Conservation (phyloP, 1,284 basidiomycete genomes). For the Lignosus rhinocerotis region DNA sequence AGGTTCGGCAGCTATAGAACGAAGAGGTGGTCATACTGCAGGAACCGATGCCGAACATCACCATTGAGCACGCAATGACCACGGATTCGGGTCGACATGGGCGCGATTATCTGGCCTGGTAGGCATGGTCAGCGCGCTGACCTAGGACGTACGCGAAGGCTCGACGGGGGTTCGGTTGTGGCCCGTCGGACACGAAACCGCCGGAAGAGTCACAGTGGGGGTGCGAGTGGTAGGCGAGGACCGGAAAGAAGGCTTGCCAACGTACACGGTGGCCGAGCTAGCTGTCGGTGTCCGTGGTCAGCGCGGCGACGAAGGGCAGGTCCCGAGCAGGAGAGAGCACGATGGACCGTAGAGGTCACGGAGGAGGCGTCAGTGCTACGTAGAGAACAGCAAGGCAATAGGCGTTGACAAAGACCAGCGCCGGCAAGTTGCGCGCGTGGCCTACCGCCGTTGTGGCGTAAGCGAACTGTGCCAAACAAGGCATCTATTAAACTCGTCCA, state of each 20-base stretch:
- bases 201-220: too few species aligned
- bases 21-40: too few species aligned
- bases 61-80: too few species aligned
- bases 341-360: neutral
- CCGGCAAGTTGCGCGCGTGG: neutral
- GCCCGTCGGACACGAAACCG: neutral
- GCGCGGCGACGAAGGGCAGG: neutral
- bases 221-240: neutral
- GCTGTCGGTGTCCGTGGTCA: too few species aligned
- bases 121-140: neutral
- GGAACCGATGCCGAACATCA: too few species aligned
- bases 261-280: neutral
- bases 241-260: neutral
- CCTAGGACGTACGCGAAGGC: neutral
- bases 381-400: neutral
- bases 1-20: too few species aligned
- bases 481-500: neutral
- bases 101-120: neutral
- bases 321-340: neutral
- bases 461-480: neutral
- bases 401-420: neutral
- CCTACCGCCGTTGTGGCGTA: slow-evolving; percentile 7
- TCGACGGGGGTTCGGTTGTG: neutral
- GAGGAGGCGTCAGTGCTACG: neutral
- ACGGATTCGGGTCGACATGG: neutral